phyloP scores from a whole-genome alignment of 495 filamentous ascomycete species.

The Ramalina intermedia region DNA sequence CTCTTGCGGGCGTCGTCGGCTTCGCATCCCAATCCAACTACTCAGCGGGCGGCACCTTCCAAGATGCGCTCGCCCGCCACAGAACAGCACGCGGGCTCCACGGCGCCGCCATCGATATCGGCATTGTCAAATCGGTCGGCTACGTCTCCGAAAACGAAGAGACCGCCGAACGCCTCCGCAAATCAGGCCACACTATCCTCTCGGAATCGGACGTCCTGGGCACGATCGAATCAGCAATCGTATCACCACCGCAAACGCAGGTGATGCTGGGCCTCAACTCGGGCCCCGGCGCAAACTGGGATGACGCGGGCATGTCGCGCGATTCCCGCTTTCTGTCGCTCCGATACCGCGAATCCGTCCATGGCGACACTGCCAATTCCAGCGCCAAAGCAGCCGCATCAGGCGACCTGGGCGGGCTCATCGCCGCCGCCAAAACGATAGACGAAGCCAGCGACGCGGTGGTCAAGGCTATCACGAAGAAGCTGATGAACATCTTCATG shows the following conservation, averaged over 20 bases:
- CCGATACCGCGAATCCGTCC: not conserved
- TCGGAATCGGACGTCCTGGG: not conserved
- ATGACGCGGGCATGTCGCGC: not conserved
- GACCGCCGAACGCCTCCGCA: not conserved
- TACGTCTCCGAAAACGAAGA: conserved; percentile 4
- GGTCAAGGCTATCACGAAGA: conserved; percentile 17
- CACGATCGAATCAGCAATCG: not conserved
- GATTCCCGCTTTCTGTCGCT: not conserved
- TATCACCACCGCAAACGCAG: not conserved
- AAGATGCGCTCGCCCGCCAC: conserved; percentile 27
- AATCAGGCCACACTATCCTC: too few relatives aligned
- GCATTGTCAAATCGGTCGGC: conserved; percentile 5
- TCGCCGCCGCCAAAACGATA: too few relatives aligned
- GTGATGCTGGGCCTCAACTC: not conserved
- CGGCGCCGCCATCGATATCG: conserved; percentile 14
- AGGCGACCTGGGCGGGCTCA: too few relatives aligned
- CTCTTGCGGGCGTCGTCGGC: conserved; percentile 44
- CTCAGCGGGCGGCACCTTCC: conserved; percentile 48
- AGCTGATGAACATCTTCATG: conserved; percentile 23
- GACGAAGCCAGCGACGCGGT: conserved; percentile 19
- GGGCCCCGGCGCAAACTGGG: not conserved
- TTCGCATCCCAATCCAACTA: conserved; percentile 49
- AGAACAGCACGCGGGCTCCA: conserved; percentile 15
- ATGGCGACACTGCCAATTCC: not conserved
- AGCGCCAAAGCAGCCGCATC: too few relatives aligned